Conservation (phyloP, 2,329 filamentous ascomycete genomes). For the Mollisiaceae sp. region DNA sequence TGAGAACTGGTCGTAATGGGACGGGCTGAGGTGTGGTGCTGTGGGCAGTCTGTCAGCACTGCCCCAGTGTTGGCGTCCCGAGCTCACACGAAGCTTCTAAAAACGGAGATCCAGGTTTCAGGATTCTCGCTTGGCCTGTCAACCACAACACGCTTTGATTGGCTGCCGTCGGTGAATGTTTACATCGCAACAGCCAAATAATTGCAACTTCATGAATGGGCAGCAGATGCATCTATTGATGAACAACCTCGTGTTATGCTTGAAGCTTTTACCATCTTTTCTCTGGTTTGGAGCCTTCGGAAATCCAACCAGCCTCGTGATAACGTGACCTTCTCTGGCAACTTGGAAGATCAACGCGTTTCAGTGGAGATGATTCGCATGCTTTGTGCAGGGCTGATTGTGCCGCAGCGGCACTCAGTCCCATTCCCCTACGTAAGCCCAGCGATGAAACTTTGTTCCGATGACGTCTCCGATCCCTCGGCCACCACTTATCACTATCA, state of each 20-base stretch:
- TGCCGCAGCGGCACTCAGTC: conserved; percentile 6
- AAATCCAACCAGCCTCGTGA: not conserved
- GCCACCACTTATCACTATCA: not conserved
- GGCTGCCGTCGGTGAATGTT: not conserved
- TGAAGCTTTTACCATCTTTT: not conserved
- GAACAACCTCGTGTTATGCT: not conserved
- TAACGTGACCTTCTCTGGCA: not conserved
- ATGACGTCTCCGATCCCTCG: conserved; percentile 1
- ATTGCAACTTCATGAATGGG: not conserved
- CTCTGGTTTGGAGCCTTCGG: not conserved
- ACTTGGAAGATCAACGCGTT: not conserved
- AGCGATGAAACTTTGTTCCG: not conserved
- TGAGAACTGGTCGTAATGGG: conserved; percentile 7
- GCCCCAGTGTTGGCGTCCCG: not conserved
- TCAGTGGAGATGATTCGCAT: conserved; percentile 14
- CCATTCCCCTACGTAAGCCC: conserved; percentile 4
- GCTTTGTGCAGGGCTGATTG: conserved; percentile 12
- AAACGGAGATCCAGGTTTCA: conserved; percentile 9
- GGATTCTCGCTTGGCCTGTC: not conserved
- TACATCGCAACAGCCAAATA: not conserved
- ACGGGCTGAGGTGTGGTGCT: not conserved
- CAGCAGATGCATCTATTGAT: not conserved
- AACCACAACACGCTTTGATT: not conserved
- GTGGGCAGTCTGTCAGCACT: not conserved
- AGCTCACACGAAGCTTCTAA: not conserved